Conservation (phyloP, 805 yeast species). For the Limtongia smithiae region DNA sequence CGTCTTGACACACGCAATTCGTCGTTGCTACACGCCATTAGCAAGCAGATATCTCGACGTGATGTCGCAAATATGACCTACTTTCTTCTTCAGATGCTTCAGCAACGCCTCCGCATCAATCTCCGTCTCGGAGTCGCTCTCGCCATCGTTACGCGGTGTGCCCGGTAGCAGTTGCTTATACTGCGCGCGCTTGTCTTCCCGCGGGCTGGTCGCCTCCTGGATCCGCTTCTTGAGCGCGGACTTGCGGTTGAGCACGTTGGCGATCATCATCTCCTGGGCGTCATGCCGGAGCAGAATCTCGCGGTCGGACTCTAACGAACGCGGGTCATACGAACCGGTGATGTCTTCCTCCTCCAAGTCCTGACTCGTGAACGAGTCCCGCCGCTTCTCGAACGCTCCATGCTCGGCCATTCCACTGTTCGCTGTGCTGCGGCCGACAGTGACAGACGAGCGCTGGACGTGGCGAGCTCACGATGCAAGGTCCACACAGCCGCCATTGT, state of each 20-base stretch:
- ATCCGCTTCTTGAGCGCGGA: constrained; percentile 12
- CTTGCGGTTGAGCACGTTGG: constrained; percentile 3
- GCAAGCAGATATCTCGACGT: not conserved
- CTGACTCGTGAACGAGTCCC: constrained; percentile 15
- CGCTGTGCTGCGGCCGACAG: too few relatives aligned
- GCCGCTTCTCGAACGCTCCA: not conserved
- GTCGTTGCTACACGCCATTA: constrained; percentile 14
- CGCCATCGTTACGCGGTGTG: constrained; percentile 1
- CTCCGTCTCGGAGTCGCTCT: constrained; percentile 20
- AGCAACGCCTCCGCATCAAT: constrained; percentile 28
- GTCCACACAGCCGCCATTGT: too few relatives aligned
- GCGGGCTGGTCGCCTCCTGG: constrained; percentile 1
- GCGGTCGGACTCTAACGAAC: constrained; percentile 1
- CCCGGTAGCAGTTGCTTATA: constrained; percentile 7
- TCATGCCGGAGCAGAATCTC: constrained; percentile 19
- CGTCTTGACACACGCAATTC: constrained; percentile 12
- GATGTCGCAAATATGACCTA: not conserved
- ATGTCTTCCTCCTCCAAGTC: constrained; percentile 26
- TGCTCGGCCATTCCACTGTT: not conserved
- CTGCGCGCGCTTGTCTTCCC: not conserved
- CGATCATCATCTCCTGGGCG: constrained; percentile 16
- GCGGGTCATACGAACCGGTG: constrained; percentile 24
- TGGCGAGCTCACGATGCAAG: too few relatives aligned
- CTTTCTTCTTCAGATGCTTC: constrained; percentile 18
- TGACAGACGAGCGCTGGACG: too few relatives aligned